Conservation (phyloP, 805 yeast species). For the Kazachstania africana region DNA sequence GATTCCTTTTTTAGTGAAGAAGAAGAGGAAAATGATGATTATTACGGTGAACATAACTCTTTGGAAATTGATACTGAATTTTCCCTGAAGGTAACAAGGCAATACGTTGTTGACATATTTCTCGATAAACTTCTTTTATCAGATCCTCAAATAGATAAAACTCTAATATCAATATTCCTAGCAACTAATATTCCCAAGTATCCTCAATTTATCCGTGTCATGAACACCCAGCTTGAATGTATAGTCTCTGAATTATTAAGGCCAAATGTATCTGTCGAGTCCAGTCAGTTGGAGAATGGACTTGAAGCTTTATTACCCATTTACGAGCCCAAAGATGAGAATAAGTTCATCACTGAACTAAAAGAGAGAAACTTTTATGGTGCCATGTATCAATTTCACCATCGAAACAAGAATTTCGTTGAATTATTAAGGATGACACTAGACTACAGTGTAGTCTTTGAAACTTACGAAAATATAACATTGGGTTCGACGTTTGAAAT, state of each 20-base stretch:
- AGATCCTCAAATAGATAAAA: slow-evolving; percentile 15
- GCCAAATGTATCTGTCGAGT: neutral
- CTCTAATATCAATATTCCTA: slow-evolving; percentile 49
- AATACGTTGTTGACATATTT: slow-evolving; percentile 64
- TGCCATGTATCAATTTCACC: slow-evolving; percentile 16
- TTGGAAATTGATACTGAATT: slow-evolving; percentile 9
- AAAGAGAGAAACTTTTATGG: slow-evolving; percentile 13
- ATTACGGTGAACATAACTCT: too few species aligned
- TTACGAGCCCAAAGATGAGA: slow-evolving; percentile 47
- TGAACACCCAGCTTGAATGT: slow-evolving; percentile 43
- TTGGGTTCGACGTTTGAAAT: too few species aligned
- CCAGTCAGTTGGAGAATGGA: slow-evolving; percentile 38
- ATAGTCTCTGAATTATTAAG: slow-evolving; percentile 36
- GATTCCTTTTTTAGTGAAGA: slow-evolving; percentile 64
- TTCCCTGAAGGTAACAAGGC: slow-evolving; percentile 42
- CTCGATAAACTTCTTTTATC: slow-evolving; percentile 40
- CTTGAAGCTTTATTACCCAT: slow-evolving; percentile 57
- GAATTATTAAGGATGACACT: slow-evolving; percentile 9
- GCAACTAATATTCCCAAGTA: slow-evolving; percentile 78
- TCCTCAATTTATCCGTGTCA: slow-evolving; percentile 64
- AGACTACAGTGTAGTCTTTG: too few species aligned
- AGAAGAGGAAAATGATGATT: slow-evolving; percentile 15
- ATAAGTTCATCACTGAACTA: slow-evolving; percentile 27
- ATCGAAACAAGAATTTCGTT: slow-evolving; percentile 6
- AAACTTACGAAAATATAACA: too few species aligned